phyloP scores from a whole-genome alignment of 495 filamentous ascomycete genomes.

The Neurospora sublineolata region DNA sequence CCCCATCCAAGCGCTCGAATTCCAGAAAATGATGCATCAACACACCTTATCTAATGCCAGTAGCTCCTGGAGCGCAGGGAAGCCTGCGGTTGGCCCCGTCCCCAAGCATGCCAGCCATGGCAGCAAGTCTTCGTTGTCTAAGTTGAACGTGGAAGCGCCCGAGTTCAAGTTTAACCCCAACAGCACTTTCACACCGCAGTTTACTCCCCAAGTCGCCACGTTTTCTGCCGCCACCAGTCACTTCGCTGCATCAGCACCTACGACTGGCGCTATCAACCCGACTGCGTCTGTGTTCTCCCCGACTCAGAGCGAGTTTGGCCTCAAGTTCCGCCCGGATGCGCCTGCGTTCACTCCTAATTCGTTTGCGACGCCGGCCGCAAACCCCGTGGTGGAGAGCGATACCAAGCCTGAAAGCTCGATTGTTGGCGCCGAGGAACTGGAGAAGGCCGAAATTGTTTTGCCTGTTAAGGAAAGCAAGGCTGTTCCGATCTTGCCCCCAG shows the following conservation, averaged over 20 bases:
- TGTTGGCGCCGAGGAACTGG: slow-evolving; percentile 63
- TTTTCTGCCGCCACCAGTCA: slow-evolving; percentile 24
- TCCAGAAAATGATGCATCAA: slow-evolving; percentile 27
- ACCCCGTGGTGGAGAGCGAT: slow-evolving; percentile 21
- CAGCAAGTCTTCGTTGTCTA: slow-evolving; percentile 59
- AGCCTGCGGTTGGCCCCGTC: slow-evolving; percentile 13
- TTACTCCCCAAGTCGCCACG: slow-evolving; percentile 21
- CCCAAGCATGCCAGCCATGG: slow-evolving; percentile 32
- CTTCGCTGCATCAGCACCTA: slow-evolving; percentile 18
- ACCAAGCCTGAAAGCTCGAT: slow-evolving; percentile 42
- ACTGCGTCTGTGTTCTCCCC: slow-evolving; percentile 63
- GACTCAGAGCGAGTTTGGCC: slow-evolving; percentile 52
- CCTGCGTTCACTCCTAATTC: slow-evolving; percentile 63
- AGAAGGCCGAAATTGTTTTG: slow-evolving; percentile 43
- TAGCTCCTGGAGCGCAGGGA: slow-evolving; percentile 40
- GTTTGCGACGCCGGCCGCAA: slow-evolving; percentile 28
- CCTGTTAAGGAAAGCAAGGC: slow-evolving; percentile 63
- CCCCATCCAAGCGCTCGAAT: slow-evolving; percentile 36
- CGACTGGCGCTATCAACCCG: slow-evolving; percentile 46
- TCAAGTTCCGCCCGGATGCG: slow-evolving; percentile 70
- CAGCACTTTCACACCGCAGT: slow-evolving; percentile 48
- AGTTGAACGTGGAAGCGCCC: slow-evolving; percentile 74
- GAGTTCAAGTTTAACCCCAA: slow-evolving; percentile 76
- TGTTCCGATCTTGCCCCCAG: slow-evolving; percentile 66
- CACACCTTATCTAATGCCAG: slow-evolving; percentile 33